Evolutionary conservation across 306 rosid genomes (phyloP).

Genomic region (Cicer judaicum): DNA sequence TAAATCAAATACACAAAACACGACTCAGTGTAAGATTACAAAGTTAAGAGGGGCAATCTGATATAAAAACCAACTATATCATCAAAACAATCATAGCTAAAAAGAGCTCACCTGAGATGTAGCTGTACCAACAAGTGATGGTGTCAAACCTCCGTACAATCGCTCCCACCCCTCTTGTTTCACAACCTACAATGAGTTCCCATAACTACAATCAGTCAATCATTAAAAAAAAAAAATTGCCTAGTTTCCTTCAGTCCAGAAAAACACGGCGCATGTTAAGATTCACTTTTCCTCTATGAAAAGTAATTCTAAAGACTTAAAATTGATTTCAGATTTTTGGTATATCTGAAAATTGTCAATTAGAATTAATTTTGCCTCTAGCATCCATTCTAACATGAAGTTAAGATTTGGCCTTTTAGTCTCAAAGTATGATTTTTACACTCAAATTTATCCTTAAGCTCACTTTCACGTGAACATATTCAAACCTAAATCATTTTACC

Average conservation of each 20-base stretch:
- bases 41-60: background rate
- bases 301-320: no score
- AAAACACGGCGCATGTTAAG: background rate
- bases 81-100: conserved; percentile 27
- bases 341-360: no score
- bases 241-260: background rate
- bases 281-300: no score
- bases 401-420: no score
- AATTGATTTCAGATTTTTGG: no score
- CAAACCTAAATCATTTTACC: no score
- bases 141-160: conserved; percentile 85
- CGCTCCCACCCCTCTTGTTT: conserved; percentile 92
- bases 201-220: conserved; percentile 12
- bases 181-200: conserved; percentile 63
- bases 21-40: background rate
- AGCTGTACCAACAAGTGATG: conserved; percentile 85
- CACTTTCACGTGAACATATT: no score
- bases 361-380: no score
- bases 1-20: background rate
- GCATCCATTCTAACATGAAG: no score
- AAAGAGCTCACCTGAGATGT: conserved; percentile 84
- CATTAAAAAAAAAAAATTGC: background rate
- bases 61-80: background rate
- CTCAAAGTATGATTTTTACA: no score
- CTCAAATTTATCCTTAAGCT: no score